Conservation (phyloP, 2,329 filamentous ascomycete genomes). For the Penicillium brevicompactum region DNA sequence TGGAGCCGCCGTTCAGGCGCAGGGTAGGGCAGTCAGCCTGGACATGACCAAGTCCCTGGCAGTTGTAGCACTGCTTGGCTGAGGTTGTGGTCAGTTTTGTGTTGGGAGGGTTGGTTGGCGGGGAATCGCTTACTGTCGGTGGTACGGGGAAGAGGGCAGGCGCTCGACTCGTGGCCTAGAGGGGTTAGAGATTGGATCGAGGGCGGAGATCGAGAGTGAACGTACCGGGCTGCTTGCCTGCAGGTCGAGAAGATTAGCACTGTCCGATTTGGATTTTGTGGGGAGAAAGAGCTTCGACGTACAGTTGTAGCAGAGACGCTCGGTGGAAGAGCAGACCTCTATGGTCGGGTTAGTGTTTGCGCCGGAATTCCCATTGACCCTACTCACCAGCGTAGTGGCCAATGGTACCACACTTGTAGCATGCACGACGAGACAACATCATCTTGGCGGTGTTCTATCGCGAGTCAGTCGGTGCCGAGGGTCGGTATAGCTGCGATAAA, state of each 20-base stretch:
- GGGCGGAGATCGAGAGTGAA: conserved; percentile 14
- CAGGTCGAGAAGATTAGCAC: conserved; percentile 22
- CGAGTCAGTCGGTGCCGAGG: conserved; percentile 14
- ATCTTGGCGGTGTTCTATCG: conserved; percentile 51
- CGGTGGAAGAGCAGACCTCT: conserved; percentile 96
- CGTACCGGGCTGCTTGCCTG: conserved; percentile 52
- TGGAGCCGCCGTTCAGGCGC: conserved; percentile 76
- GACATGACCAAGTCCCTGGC: conserved; percentile 96
- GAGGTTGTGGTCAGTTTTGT: conserved; percentile 24
- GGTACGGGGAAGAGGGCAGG: conserved; percentile 92
- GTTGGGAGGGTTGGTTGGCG: conserved; percentile 8
- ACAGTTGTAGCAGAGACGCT: conserved; percentile 99
- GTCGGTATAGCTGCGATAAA: conserved; percentile 8
- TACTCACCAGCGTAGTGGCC: conserved; percentile 63
- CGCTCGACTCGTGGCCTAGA: conserved; percentile 90
- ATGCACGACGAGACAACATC: conserved; percentile 82
- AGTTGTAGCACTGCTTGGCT: conserved; percentile 99
- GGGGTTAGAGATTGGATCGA: conserved; percentile 19
- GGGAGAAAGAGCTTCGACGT: conserved; percentile 42
- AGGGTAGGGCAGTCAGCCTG: conserved; percentile 98
- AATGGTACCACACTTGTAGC: conserved; percentile 78
- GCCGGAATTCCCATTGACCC: not conserved
- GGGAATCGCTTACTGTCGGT: conserved; percentile 70
- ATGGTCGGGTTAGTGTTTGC: conserved; percentile 34
- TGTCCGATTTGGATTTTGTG: conserved; percentile 8